Base-by-base conservation (phyloP, 169 alveolate species). In the Cryptosporidium sp. region DNA sequence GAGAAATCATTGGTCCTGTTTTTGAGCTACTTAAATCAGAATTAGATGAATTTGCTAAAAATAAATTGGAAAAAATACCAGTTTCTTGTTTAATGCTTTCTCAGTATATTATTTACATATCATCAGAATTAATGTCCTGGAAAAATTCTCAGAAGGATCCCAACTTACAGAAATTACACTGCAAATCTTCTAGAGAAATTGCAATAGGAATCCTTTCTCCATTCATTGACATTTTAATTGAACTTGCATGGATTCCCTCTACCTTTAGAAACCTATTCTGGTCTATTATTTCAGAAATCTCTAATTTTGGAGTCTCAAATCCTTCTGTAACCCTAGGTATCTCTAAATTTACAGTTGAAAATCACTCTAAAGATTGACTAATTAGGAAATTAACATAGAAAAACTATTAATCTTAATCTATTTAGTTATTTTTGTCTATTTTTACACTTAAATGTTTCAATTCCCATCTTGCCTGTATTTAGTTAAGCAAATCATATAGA, bases 241-340 rank as follows among this genome's bases (percentile, higher is more conserved):
- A 80, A 12, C 42, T 80, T 8, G 87, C 87, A 9, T 80, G 87
- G 87, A 51, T 80, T 62, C 87, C 87, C 0, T 61, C 87, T 0
- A 62, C 69, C 10, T 62, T 61, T 10, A 80, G 75, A 62, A 65
- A 80, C 62, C 29, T 65, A 33, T 62, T 80, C 39, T 80, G 87
- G 87, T 80, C 87, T 2, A 80, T 80, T 4, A 80, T 80, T n/a
- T 60, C 73, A 18, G 87, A 80, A 62, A 75, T 80, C 45, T 80
- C 80, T 35, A 48, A 62, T 21, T 80, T 37, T 37, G 75, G 87
- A 14, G 87, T 60, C 9, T 42, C 75, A n/a, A 80, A 80, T 62
- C 68, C 75, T 18, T 73, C 72, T 12, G 72, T 73, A 21, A 73
- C 86, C 12, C 26, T 73, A n/a, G 86, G 86, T 33, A 31, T 73